These are phyloP conservation scores for Collybia mongolica DNA, from an alignment of 768 basidiomycete species.

Conservation along the genomic window DNA sequence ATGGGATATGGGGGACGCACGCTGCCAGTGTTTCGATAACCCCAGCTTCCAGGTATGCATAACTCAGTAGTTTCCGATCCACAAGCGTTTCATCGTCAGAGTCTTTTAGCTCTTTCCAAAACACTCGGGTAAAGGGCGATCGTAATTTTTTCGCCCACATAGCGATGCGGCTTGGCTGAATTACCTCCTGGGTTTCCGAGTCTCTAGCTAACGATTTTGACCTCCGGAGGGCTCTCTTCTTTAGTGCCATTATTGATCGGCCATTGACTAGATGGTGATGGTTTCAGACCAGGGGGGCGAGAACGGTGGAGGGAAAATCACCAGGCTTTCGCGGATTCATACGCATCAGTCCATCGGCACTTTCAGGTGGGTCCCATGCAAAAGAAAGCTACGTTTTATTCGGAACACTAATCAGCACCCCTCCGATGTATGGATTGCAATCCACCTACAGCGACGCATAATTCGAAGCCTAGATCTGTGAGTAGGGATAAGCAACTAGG, in stretches of 20 bases:
- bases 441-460: slow-evolving; percentile 57
- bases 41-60: slow-evolving; percentile 66
- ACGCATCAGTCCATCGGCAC: slow-evolving; percentile 64
- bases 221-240: slow-evolving; percentile 55
- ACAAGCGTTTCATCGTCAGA: slow-evolving; percentile 61
- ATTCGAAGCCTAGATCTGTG: slow-evolving; percentile 71
- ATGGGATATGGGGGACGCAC: slow-evolving; percentile 33
- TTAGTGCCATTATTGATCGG: slow-evolving; percentile 49
- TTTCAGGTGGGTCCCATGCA: slow-evolving; percentile 72
- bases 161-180: slow-evolving; percentile 41
- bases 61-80: slow-evolving; percentile 60
- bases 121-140: slow-evolving; percentile 53
- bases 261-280: slow-evolving; percentile 44
- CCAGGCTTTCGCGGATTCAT: slow-evolving; percentile 66
- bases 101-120: slow-evolving; percentile 57
- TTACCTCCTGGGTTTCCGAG: slow-evolving; percentile 46
- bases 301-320: slow-evolving; percentile 15
- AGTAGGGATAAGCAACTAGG: background rate
- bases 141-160: slow-evolving; percentile 35
- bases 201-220: slow-evolving; percentile 53
- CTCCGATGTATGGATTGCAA: background rate
- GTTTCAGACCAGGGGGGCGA: background rate
- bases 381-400: slow-evolving; percentile 51
- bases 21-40: slow-evolving; percentile 56
- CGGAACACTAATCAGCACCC: background rate